Percentiles rank a stretch among this genome's conserved stretches.
Conservation (phyloP, 306 rosid genomes). For the Phaseolus lunatus region DNA sequence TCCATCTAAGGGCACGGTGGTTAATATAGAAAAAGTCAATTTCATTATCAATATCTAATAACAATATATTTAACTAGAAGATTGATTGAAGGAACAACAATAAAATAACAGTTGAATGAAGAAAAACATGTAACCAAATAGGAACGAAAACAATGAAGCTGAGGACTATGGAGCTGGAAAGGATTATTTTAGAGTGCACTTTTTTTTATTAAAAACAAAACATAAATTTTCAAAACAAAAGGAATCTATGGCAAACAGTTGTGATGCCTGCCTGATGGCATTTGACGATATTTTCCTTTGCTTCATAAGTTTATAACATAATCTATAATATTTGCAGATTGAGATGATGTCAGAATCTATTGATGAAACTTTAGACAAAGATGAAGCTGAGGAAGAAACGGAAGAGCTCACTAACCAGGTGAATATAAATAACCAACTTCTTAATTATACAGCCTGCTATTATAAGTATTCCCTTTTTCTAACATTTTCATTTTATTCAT, state of each 20-base stretch:
- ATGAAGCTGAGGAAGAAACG: conserved; percentile 98
- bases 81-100: conserved; percentile 9
- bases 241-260: background rate
- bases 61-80: background rate
- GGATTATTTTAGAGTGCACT: too few relatives aligned
- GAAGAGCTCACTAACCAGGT: conserved; percentile 99
- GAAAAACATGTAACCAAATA: background rate
- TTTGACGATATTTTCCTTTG: background rate
- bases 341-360: conserved; percentile 99
- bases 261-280: background rate
- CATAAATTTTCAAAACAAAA: background rate
- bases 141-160: background rate
- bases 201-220: background rate
- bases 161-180: background rate
- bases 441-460: conserved; percentile 26
- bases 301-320: background rate
- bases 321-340: conserved; percentile 70
- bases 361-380: conserved; percentile 96
- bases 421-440: conserved; percentile 31
- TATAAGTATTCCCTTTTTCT: conserved; percentile 10
- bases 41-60: background rate
- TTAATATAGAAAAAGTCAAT: background rate
- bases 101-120: background rate
- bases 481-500: conserved; percentile 36
- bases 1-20: background rate